Percentiles rank a stretch among this genome's conserved stretches.
These are phyloP conservation scores for Mucor saturninus DNA, from an alignment of 371 early-diverging fungal species.

Conservation along the genomic window DNA sequence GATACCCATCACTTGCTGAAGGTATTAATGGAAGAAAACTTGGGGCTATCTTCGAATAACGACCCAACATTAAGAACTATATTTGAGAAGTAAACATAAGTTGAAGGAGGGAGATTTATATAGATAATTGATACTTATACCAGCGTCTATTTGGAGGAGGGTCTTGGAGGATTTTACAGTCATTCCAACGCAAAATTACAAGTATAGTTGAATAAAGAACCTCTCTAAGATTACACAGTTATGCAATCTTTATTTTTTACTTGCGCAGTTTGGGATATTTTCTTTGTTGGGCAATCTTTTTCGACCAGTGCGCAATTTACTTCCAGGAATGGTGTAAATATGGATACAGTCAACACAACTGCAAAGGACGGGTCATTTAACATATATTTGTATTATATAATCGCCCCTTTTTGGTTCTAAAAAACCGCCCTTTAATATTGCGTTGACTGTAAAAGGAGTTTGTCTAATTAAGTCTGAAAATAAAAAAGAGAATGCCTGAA, in stretches of 20 bases:
- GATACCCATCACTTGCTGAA: neutral
- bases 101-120: constrained; percentile 10
- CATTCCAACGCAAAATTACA: constrained; percentile 9
- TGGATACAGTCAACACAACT: constrained; percentile 1
- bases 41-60: neutral
- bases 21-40: neutral
- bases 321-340: constrained; percentile 3
- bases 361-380: constrained; percentile 1
- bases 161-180: constrained; percentile 13
- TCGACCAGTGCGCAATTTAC: constrained; percentile 1
- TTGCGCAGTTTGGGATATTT: constrained; percentile 1
- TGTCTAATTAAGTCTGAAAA: neutral
- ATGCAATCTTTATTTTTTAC: constrained; percentile 6
- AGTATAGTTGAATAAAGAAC: constrained; percentile 9
- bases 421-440: constrained; percentile 1
- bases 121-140: constrained; percentile 9
- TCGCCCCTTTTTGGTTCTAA: neutral
- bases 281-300: constrained; percentile 3
- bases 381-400: constrained; percentile 1
- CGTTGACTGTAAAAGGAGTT: neutral
- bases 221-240: constrained; percentile 13
- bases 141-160: constrained; percentile 8
- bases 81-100: constrained; percentile 3
- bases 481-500: neutral
- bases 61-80: neutral